A percentile compares a stretch with the other conserved stretches of the same genome.
These are phyloP conservation scores for Diplocarpon mali DNA, from an alignment of 2,329 filamentous ascomycete genomes.

Conservation along the genomic window DNA sequence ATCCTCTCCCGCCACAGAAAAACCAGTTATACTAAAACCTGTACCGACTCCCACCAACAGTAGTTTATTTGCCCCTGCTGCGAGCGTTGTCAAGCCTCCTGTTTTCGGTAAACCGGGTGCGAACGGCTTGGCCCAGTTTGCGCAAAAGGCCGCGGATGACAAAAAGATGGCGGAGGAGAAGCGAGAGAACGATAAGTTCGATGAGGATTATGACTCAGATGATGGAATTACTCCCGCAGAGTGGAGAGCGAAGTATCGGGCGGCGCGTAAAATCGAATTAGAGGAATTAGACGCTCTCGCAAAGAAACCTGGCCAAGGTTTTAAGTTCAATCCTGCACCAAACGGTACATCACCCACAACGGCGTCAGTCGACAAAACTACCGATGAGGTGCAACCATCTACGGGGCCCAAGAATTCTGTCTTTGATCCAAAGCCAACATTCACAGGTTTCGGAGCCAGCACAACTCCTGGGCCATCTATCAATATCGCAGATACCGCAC, in stretches of 20 bases:
- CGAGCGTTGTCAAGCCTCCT: slow-evolving; percentile 17
- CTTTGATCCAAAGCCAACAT: slow-evolving; percentile 1
- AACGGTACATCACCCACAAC: neutral
- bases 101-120: slow-evolving; percentile 13
- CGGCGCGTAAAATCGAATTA: slow-evolving; percentile 9
- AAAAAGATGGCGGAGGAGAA: slow-evolving; percentile 17
- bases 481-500: no score
- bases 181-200: slow-evolving; percentile 12
- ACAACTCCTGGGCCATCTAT: neutral
- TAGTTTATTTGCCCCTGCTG: neutral
- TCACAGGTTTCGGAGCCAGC: neutral
- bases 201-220: slow-evolving; percentile 25
- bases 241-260: slow-evolving; percentile 14
- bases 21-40: slow-evolving; percentile 10
- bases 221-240: slow-evolving; percentile 20
- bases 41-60: neutral
- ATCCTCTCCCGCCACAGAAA: neutral
- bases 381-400: neutral
- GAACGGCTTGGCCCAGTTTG: slow-evolving; percentile 22
- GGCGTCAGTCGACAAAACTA: neutral
- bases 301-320: slow-evolving; percentile 9
- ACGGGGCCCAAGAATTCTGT: no score
- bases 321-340: slow-evolving; percentile 9
- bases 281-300: slow-evolving; percentile 16
- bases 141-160: slow-evolving; percentile 12